Conservation (phyloP, 139 green algal genomes). For the Deuterostichococcus epilithicus region DNA sequence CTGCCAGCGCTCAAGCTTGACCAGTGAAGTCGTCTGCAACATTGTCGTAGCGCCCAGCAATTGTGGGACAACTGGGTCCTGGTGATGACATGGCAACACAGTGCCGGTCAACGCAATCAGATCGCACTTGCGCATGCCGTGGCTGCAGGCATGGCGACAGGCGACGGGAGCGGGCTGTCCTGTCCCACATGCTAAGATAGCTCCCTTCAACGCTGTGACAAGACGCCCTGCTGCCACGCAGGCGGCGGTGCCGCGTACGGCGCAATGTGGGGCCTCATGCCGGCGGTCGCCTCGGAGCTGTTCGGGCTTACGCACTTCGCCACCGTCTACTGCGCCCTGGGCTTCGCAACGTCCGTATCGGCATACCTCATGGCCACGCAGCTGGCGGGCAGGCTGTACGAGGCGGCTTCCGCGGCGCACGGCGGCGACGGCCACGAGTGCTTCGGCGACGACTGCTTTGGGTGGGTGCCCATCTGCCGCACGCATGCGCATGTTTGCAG, state of each 20-base stretch:
- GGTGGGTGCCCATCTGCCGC: too few species aligned
- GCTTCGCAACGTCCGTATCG: constrained; percentile 20
- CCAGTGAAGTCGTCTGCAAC: too few species aligned
- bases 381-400: constrained; percentile 24
- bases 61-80: too few species aligned
- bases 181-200: background rate
- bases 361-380: constrained; percentile 40
- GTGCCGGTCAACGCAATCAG: too few species aligned
- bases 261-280: constrained; percentile 63
- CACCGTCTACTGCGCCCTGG: constrained; percentile 32
- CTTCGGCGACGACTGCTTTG: constrained; percentile 34
- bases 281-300: constrained; percentile 50
- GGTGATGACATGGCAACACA: too few species aligned
- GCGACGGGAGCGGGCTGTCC: too few species aligned
- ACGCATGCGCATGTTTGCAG: too few species aligned
- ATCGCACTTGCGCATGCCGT: background rate
- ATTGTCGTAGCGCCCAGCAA: too few species aligned
- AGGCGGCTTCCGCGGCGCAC: background rate
- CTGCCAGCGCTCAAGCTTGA: background rate
- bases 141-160: too few species aligned
- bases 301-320: constrained; percentile 43
- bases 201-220: background rate
- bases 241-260: background rate
- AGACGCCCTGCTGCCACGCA: background rate
- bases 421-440: constrained; percentile 15